Base-by-base conservation (phyloP, 2,329 filamentous ascomycete species). In the Diaporthe batatas region DNA sequence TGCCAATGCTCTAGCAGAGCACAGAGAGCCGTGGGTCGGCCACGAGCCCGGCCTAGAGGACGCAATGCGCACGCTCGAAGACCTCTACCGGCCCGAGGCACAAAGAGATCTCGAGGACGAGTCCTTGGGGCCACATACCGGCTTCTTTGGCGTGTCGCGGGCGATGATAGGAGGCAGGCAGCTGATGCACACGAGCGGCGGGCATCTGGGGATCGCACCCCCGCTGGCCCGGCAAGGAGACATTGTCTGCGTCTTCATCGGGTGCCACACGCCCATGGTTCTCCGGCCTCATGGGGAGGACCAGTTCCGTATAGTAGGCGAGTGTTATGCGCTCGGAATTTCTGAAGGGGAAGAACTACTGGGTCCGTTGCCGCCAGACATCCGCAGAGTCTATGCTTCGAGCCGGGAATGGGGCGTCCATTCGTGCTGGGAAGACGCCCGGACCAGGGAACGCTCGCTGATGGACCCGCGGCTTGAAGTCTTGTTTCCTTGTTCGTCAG, bases 401-500 rank as follows among this genome's bases (percentile, higher is more conserved):
- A 59, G 34, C 34, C 55, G 55, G 16, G 55, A 59, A 42, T 59
- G 57, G n/a, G 57, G 57, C 36, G 57, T 59, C 7, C 57, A 59
- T 34, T 59, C 57, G n/a, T n/a, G 16, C 57, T 59, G 34, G 34
- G 57, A 59, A 16, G n/a, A 59, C n/a, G 4, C 6, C 14, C n/a
- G 23, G n/a, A 59, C 57, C 1, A 14, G 57, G 3, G 16, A 10
- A 11, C 36, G n/a, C 12, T 59, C 57, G 1, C 36, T 59, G 34
- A 42, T 59, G 16, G 57, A 59, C 8, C 57, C 57, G n/a, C 34
- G 57, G 36, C n/a, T 59, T n/a, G n/a, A 42, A 8, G 57, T 14
- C 10, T 5, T 42, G 14, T 59, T 42, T 59, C 14, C 57, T 42
- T 11, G 4, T 0, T 10, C 10, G 36, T 14, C 36, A 3, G 36